Conservation (phyloP, 2,329 filamentous ascomycete species). For the Helotiales sp. region DNA sequence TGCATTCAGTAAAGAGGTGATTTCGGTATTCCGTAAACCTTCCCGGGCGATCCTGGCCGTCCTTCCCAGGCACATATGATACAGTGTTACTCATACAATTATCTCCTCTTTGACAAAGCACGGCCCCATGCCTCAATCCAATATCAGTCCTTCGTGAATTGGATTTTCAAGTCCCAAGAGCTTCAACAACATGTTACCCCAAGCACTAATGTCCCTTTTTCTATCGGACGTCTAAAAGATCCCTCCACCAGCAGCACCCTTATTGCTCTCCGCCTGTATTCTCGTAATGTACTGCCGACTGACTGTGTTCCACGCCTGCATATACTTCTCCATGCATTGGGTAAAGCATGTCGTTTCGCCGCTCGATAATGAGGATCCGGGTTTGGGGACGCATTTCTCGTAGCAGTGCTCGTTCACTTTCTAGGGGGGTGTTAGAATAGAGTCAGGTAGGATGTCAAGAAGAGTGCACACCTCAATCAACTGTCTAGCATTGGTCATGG, state of each 20-base stretch:
- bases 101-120: too few species aligned
- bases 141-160: not conserved
- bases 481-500: conserved; percentile 65
- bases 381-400: conserved; percentile 72
- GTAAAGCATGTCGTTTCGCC: conserved; percentile 71
- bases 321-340: conserved; percentile 83
- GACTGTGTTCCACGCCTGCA: conserved; percentile 75
- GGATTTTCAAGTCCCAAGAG: too few species aligned
- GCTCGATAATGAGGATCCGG: conserved; percentile 60
- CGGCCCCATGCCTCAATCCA: too few species aligned
- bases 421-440: conserved; percentile 47
- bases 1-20: conserved; percentile 7
- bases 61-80: conserved; percentile 2
- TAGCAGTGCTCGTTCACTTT: conserved; percentile 84
- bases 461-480: conserved; percentile 63
- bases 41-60: not conserved
- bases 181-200: too few species aligned
- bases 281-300: conserved; percentile 63
- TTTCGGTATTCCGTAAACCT: conserved; percentile 6
- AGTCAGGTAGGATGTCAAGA: not conserved
- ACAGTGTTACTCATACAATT: conserved; percentile 14
- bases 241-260: conserved; percentile 24
- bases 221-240: conserved; percentile 29
- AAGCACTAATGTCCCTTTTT: not conserved
- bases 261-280: conserved; percentile 33